Percentiles rank a stretch among this genome's conserved stretches.
phyloP scores from a whole-genome alignment of 345 rosid species.

The Anacardium occidentale region DNA sequence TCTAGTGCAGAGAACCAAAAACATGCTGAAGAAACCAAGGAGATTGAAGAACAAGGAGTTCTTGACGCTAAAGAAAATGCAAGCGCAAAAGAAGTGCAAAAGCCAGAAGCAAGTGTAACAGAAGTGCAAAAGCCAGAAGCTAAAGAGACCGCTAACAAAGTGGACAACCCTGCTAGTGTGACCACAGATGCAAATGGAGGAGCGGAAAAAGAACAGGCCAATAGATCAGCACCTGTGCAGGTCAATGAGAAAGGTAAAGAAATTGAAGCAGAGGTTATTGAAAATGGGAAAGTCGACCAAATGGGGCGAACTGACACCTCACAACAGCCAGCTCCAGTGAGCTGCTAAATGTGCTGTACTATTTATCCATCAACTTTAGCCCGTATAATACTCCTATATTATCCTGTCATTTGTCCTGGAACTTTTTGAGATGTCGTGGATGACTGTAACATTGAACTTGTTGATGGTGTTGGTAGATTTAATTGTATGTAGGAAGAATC shows the following conservation, averaged over 20 bases:
- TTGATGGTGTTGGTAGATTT: slow-evolving; percentile 24
- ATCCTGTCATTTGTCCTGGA: slow-evolving; percentile 13
- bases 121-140: slow-evolving; percentile 31
- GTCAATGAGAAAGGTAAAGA: slow-evolving; percentile 33
- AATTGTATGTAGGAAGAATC: slow-evolving; percentile 26
- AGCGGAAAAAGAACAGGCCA: slow-evolving; percentile 27
- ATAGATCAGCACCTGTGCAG: slow-evolving; percentile 28
- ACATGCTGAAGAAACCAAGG: slow-evolving; percentile 30
- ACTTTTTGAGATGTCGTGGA: slow-evolving; percentile 31
- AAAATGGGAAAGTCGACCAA: slow-evolving; percentile 38
- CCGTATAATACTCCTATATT: slow-evolving; percentile 10
- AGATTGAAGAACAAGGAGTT: slow-evolving; percentile 28
- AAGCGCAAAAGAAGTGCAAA: slow-evolving; percentile 20
- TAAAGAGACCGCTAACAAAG: slow-evolving; percentile 24
- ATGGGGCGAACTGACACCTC: slow-evolving; percentile 27
- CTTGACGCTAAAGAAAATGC: slow-evolving; percentile 29
- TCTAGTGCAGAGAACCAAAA: slow-evolving; percentile 26
- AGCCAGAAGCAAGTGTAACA: slow-evolving; percentile 18
- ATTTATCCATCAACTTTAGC: slow-evolving; percentile 9
- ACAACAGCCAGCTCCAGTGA: slow-evolving; percentile 33
- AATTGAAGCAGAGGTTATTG: slow-evolving; percentile 29
- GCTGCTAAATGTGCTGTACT: slow-evolving; percentile 28
- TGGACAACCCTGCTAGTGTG: slow-evolving; percentile 24
- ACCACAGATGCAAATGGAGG: slow-evolving; percentile 29
- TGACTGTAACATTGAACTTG: slow-evolving; percentile 39